These are phyloP conservation scores for Eucalyptus camaldulensis DNA, from an alignment of 345 rosid genomes.

Conservation along the genomic window DNA sequence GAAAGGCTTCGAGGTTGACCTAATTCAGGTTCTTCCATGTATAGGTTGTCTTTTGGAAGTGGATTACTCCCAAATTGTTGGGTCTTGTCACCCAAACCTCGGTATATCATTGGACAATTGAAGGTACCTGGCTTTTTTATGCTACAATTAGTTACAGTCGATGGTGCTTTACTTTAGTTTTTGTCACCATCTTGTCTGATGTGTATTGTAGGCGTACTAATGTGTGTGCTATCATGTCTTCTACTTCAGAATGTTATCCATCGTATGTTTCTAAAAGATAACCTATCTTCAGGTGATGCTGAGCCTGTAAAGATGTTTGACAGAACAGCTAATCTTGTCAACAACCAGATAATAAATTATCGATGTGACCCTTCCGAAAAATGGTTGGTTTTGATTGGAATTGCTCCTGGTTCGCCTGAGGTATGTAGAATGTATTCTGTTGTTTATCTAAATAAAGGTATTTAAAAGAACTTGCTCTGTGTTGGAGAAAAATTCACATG, in stretches of 20 bases:
- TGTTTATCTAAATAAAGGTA: neutral
- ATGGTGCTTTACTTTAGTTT: neutral
- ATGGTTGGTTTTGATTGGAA: constrained; percentile 97
- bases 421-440: constrained; percentile 14
- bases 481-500: constrained; percentile 77
- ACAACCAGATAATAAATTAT: constrained; percentile 95
- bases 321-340: constrained; percentile 83
- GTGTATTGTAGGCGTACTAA: neutral
- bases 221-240: neutral
- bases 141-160: neutral
- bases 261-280: neutral
- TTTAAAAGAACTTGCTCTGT: constrained; percentile 56
- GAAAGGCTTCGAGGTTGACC: neutral
- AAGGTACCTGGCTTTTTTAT: constrained; percentile 36
- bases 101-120: constrained; percentile 89
- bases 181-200: neutral
- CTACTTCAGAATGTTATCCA: neutral
- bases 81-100: constrained; percentile 81
- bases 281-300: constrained; percentile 61
- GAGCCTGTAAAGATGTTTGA: constrained; percentile 97
- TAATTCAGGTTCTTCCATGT: neutral
- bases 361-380: constrained; percentile 89
- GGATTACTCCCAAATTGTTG: constrained; percentile 86
- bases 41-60: constrained; percentile 94
- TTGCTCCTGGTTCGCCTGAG: constrained; percentile 98